Conservation (phyloP, 2,329 filamentous ascomycete genomes). For the Plectosphaerella cucumerina region DNA sequence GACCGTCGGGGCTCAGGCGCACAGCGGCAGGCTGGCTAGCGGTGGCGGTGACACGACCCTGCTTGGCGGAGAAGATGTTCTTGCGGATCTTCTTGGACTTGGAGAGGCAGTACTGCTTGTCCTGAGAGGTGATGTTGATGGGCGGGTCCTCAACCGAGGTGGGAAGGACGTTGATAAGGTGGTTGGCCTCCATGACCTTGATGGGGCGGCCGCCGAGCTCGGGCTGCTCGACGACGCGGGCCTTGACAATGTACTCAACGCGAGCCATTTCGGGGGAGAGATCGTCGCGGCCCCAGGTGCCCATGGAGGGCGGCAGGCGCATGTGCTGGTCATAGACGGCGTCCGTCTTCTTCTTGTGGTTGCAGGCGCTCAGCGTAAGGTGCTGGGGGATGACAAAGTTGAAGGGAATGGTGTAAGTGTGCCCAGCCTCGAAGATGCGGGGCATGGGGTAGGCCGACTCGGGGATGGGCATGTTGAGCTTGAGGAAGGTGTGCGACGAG, state of each 20-base stretch:
- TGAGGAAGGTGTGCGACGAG: conserved; percentile 50
- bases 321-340: conserved; percentile 48
- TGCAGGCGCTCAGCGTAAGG: conserved; percentile 53
- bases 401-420: conserved; percentile 50
- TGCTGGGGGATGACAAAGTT: conserved; percentile 56
- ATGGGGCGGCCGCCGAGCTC: conserved; percentile 16
- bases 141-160: conserved; percentile 45
- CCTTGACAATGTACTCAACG: conserved; percentile 49
- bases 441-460: conserved; percentile 42
- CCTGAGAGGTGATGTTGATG: conserved; percentile 40
- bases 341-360: conserved; percentile 39
- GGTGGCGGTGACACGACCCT: conserved; percentile 43
- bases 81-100: conserved; percentile 50
- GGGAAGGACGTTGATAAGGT: conserved; percentile 50
- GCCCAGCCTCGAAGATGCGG: conserved; percentile 42
- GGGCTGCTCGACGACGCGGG: conserved; percentile 32
- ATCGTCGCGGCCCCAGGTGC: conserved; percentile 50
- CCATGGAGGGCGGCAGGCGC: conserved; percentile 48
- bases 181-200: conserved; percentile 35
- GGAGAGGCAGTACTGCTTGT: conserved; percentile 44
- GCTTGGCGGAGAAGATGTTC: conserved; percentile 46
- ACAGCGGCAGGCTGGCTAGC: conserved; percentile 42
- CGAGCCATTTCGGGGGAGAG: conserved; percentile 50
- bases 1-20: conserved; percentile 47
- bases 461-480: conserved; percentile 50